Evolutionary conservation across 768 basidiomycete species (phyloP), one percentile per base, ranked within the genome.

Genomic region (Russula abietina): DNA sequence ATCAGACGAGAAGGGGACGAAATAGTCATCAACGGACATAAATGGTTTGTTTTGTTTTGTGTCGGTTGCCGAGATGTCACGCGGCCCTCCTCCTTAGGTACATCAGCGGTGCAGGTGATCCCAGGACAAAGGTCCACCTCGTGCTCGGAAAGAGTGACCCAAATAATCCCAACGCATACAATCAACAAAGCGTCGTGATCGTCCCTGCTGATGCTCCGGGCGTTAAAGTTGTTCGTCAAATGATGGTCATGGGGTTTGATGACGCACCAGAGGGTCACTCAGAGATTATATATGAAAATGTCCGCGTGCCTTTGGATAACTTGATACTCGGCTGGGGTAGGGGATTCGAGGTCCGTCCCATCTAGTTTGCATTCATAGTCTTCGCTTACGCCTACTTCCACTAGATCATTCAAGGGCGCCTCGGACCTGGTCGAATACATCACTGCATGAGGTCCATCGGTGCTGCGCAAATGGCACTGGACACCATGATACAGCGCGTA

Each of bases 361-460:
- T 7, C 19, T 46, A 43, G 57, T 26, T 28, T 57, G 2, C 30
- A 22, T 30, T 55, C 39, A 59, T 39, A 17, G 38, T 45, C 24
- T 55, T 56, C 30, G 33, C 49, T n/a, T n/a, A 54, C 39, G 30
- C 53, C n/a, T n/a, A n/a, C n/a, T 33, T 32, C 28, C 36, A 48
- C n/a, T 64, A 86, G 83, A 93, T 95, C 66, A 91, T 98, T 65
- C 95, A 98, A 83, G 94, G 94, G 48, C 91, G 95, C 65, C 86
- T 98, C 57, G 95, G 92, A 46, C 94, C 94, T 55, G 94, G 94
- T n/a, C 88, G 94, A 59, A 90, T 96, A 69, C 94, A 96, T 70
- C 92, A 95, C 71, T 97, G 96, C 79, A 99, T 99, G 97, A 86
- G 97, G 43, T 90, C 92, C 9, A 91, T 99, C 61, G 97, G 97